Percentiles rank a stretch among this genome's conserved stretches.
Conservation (phyloP, 1,284 basidiomycete genomes). For the Austropuccinia psidii region DNA sequence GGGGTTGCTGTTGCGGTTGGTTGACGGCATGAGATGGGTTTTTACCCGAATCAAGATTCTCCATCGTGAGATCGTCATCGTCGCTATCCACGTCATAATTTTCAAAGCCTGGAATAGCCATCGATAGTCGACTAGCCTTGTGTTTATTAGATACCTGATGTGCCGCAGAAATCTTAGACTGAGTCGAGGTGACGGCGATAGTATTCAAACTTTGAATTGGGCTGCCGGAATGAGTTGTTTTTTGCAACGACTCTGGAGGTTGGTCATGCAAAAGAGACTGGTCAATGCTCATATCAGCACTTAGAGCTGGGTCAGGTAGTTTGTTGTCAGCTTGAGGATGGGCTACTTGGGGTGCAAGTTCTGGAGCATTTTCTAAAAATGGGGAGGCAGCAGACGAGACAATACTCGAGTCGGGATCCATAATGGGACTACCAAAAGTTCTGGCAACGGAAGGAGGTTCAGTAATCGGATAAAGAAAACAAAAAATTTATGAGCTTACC, state of each 20-base stretch:
- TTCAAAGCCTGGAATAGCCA: neutral
- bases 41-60: neutral
- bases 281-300: constrained; percentile 30
- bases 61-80: constrained; percentile 25
- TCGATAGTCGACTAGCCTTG: constrained; percentile 31
- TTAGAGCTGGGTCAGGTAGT: neutral
- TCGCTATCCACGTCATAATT: constrained; percentile 5
- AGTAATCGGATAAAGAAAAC: neutral
- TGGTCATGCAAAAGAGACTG: neutral
- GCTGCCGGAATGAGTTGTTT: neutral
- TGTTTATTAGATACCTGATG: neutral
- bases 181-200: neutral
- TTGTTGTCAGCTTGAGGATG: neutral
- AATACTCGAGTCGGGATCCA: constrained; percentile 16
- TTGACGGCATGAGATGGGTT: neutral
- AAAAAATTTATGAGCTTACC: neutral
- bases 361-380: too few relatives aligned
- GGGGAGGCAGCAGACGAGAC: neutral
- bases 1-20: neutral
- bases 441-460: neutral
- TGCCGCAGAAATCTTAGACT: neutral
- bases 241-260: neutral
- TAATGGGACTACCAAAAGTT: constrained; percentile 34
- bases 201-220: neutral
- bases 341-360: neutral